Conservation (phyloP, 805 yeast species). For the Nakazawaea holstii region DNA sequence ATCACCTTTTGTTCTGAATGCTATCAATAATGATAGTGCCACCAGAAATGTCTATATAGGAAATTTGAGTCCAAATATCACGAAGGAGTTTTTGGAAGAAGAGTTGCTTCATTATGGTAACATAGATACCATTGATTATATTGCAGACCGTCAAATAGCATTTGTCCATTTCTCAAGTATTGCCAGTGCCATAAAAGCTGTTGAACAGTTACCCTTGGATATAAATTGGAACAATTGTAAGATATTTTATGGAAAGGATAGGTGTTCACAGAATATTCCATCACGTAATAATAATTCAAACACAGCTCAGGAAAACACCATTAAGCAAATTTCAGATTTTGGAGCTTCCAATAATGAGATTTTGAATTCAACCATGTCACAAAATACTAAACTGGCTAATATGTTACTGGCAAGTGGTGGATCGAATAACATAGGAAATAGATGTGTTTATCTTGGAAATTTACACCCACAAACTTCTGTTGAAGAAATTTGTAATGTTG, state of each 20-base stretch:
- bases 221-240: constrained; percentile 19
- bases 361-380: constrained; percentile 11
- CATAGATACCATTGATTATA: constrained; percentile 29
- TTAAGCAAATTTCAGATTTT: constrained; percentile 9
- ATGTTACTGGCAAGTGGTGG: constrained; percentile 2
- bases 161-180: constrained; percentile 39
- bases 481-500: constrained; percentile 72
- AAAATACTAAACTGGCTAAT: constrained; percentile 1
- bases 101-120: constrained; percentile 36
- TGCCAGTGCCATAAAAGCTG: constrained; percentile 39
- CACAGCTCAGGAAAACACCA: constrained; percentile 8
- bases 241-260: constrained; percentile 25
- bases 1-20: constrained; percentile 19
- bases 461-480: constrained; percentile 57
- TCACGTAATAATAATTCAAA: neutral
- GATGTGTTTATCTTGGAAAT: constrained; percentile 68
- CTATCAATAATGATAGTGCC: constrained; percentile 24
- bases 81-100: constrained; percentile 17
- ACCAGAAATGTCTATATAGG: constrained; percentile 24
- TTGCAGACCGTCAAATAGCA: constrained; percentile 18
- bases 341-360: constrained; percentile 8
- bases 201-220: constrained; percentile 29
- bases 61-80: constrained; percentile 18
- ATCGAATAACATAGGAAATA: constrained; percentile 35
- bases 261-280: constrained; percentile 12